Percentiles rank a stretch among this genome's conserved stretches.
These are phyloP conservation scores for Backusella mclennaniae DNA, from an alignment of 192 early-diverging fungal genomes.

Conservation along the genomic window DNA sequence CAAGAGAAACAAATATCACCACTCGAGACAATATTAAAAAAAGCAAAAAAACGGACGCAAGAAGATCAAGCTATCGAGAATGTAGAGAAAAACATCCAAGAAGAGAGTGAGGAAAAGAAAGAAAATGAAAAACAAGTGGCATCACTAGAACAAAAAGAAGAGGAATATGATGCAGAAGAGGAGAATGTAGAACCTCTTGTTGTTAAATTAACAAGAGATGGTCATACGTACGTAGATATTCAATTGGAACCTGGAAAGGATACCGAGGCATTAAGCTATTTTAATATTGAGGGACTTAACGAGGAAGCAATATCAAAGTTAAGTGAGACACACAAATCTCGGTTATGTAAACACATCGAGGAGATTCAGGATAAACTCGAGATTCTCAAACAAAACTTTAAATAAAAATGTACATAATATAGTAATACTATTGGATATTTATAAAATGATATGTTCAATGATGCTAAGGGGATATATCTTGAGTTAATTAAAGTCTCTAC, in stretches of 20 bases:
- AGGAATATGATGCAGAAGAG: background rate
- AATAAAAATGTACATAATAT: background rate
- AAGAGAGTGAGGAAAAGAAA: background rate
- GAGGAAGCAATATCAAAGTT: background rate
- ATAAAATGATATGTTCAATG: background rate
- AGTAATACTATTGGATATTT: background rate
- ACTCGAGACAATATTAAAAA: background rate
- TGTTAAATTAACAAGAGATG: background rate
- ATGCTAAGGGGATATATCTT: background rate
- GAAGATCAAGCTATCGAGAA: background rate
- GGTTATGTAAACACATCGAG: conserved; percentile 8
- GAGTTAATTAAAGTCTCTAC: conserved; percentile 25
- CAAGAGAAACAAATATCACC: background rate
- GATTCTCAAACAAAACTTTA: background rate
- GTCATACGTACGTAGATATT: background rate
- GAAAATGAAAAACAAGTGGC: background rate
- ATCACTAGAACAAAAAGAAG: background rate
- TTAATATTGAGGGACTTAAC: background rate
- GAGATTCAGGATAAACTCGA: conserved; percentile 18
- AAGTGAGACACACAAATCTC: background rate
- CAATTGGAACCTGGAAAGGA: conserved; percentile 1
- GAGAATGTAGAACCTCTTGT: background rate
- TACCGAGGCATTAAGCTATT: background rate
- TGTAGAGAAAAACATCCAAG: background rate
- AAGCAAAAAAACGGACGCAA: background rate